Evolutionary conservation across 1,284 basidiomycete genomes (phyloP).

Genomic region (Cystobasidium slooffiae): DNA sequence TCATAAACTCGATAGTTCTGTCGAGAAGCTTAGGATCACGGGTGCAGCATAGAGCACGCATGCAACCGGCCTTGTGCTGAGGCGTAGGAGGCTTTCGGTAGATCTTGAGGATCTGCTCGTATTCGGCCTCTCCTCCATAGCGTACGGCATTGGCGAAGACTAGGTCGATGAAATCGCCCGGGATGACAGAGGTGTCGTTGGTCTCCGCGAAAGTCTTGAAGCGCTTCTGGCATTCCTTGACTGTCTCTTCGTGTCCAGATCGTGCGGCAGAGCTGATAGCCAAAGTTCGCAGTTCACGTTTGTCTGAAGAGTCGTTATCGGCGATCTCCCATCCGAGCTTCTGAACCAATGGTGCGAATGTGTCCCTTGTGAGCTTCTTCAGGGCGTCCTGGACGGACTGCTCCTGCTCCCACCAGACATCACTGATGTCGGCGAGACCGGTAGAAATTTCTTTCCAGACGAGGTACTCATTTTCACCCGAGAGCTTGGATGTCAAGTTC

Average conservation of each 20-base stretch:
- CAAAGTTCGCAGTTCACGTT: constrained; percentile 74
- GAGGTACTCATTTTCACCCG: constrained; percentile 59
- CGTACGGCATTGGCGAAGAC: constrained; percentile 64
- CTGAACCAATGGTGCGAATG: constrained; percentile 77
- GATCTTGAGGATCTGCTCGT: constrained; percentile 71
- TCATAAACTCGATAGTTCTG: constrained; percentile 54
- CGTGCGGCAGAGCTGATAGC: constrained; percentile 70
- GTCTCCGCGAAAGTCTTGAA: constrained; percentile 75
- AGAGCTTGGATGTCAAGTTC: constrained; percentile 53
- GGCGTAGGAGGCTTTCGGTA: constrained; percentile 71
- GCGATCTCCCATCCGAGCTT: constrained; percentile 79
- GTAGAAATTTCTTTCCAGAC: constrained; percentile 72
- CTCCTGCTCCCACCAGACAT: constrained; percentile 84
- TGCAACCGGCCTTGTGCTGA: constrained; percentile 57
- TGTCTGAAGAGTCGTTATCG: constrained; percentile 71
- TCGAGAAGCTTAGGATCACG: constrained; percentile 53
- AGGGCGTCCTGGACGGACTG: constrained; percentile 65
- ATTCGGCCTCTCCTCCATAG: constrained; percentile 77
- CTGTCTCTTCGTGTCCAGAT: constrained; percentile 60
- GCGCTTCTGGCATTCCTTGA: constrained; percentile 72
- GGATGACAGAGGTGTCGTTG: constrained; percentile 77
- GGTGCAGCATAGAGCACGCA: constrained; percentile 55
- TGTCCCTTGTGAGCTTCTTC: constrained; percentile 60
- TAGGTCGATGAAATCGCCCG: constrained; percentile 57
- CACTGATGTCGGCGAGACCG: constrained; percentile 65